Conservation (phyloP, 2,329 filamentous ascomycete genomes). For the Dactylella cylindrospora region DNA sequence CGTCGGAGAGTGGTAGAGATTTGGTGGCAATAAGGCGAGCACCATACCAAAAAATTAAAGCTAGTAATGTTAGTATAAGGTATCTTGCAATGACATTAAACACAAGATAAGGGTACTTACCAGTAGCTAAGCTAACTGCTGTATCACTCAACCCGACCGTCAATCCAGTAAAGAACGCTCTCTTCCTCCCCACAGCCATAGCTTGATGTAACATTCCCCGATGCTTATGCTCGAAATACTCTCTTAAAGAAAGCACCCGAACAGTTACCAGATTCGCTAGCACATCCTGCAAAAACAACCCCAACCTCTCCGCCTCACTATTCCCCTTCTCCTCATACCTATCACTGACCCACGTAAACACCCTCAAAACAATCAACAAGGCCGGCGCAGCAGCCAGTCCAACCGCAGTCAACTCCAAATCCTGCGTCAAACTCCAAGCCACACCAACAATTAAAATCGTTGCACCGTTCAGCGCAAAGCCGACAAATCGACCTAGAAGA, state of each 20-base stretch:
- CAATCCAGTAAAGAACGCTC: conserved; percentile 67
- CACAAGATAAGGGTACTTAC: conserved; percentile 49
- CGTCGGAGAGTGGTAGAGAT: conserved; percentile 55
- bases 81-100: too few relatives aligned
- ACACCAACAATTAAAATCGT: conserved; percentile 70
- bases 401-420: conserved; percentile 80
- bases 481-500: conserved; percentile 74
- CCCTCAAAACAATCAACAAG: conserved; percentile 66
- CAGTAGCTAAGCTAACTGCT: conserved; percentile 67
- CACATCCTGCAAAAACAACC: conserved; percentile 69
- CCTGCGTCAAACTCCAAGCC: conserved; percentile 70
- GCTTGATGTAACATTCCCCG: conserved; percentile 57
- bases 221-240: conserved; percentile 69
- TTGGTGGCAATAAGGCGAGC: conserved; percentile 62
- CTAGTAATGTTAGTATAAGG: conserved; percentile 50
- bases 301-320: conserved; percentile 62
- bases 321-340: conserved; percentile 73
- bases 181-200: conserved; percentile 64
- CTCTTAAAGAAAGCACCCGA: conserved; percentile 71
- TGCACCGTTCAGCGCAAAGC: conserved; percentile 66
- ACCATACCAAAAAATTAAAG: conserved; percentile 82
- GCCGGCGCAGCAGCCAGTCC: conserved; percentile 69
- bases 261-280: conserved; percentile 79
- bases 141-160: conserved; percentile 79
- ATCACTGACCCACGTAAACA: conserved; percentile 65